Evolutionary conservation across 805 yeast species (phyloP).

Genomic region (Candida boleticola): DNA sequence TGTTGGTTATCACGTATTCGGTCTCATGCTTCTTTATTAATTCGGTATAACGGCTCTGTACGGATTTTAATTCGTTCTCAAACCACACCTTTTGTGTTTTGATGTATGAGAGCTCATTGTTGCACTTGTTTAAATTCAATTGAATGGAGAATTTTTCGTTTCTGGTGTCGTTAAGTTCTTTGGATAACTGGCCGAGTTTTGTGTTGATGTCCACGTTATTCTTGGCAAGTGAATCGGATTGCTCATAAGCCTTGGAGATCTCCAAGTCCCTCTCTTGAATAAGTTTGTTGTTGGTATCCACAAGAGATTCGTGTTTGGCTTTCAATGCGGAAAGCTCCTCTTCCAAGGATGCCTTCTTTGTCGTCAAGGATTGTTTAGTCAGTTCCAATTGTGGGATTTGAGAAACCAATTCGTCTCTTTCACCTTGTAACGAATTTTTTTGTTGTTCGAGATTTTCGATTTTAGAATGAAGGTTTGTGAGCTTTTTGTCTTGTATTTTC

Average conservation of each 20-base stretch:
- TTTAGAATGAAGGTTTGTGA: slow-evolving; percentile 18
- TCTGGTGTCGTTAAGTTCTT: slow-evolving; percentile 34
- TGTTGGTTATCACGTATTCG: slow-evolving; percentile 28
- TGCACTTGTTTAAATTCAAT: slow-evolving; percentile 30
- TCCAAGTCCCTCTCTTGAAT: slow-evolving; percentile 19
- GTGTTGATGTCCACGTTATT: slow-evolving; percentile 36
- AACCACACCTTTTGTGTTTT: slow-evolving; percentile 39
- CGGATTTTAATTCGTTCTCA: slow-evolving; percentile 33
- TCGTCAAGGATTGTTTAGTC: slow-evolving; percentile 10
- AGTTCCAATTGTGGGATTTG: slow-evolving; percentile 16
- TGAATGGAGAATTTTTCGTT: slow-evolving; percentile 36
- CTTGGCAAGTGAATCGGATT: slow-evolving; percentile 26
- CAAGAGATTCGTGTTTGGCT: neutral
- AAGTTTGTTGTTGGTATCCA: slow-evolving; percentile 2
- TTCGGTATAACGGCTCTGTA: slow-evolving; percentile 37
- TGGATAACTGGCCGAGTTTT: slow-evolving; percentile 31
- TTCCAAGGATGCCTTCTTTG: slow-evolving; percentile 6
- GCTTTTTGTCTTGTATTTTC: slow-evolving; percentile 24
- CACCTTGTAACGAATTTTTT: slow-evolving; percentile 6
- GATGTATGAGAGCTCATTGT: slow-evolving; percentile 33
- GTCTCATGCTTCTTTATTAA: slow-evolving; percentile 38
- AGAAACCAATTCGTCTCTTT: slow-evolving; percentile 12
- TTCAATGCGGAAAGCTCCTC: neutral
- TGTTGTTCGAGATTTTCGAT: slow-evolving; percentile 15
- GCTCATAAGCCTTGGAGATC: slow-evolving; percentile 24